Evolutionary conservation across 2,329 filamentous ascomycete genomes (phyloP).

Genomic region (Mycogone perniciosa): DNA sequence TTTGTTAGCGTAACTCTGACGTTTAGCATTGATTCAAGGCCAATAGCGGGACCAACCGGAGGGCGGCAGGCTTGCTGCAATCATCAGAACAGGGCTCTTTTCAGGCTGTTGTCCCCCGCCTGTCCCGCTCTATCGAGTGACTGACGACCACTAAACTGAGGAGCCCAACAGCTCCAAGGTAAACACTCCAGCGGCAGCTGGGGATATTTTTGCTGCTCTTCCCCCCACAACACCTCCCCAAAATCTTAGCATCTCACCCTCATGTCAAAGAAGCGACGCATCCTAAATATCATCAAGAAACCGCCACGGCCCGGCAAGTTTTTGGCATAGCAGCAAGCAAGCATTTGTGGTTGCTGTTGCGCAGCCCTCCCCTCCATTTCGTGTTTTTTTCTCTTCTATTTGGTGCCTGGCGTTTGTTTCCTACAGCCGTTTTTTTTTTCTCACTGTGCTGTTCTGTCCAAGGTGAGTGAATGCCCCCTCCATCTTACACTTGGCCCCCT

Average conservation of each 20-base stretch:
- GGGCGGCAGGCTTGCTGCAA: background rate
- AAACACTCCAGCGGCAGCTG: slow-evolving; percentile 5
- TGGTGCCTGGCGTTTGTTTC: slow-evolving; percentile 25
- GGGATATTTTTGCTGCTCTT: background rate
- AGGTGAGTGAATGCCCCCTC: background rate
- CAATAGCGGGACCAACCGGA: background rate
- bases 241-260: background rate
- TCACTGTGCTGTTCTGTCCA: slow-evolving; percentile 7
- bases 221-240: slow-evolving; percentile 1
- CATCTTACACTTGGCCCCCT: slow-evolving; percentile 4
- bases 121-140: too few species aligned
- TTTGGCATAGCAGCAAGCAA: background rate
- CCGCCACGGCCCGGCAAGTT: slow-evolving; percentile 1
- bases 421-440: slow-evolving; percentile 5
- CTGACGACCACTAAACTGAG: too few species aligned
- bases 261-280: slow-evolving; percentile 10
- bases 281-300: slow-evolving; percentile 1
- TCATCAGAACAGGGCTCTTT: too few species aligned
- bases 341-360: background rate
- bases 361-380: background rate
- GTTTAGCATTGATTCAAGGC: too few species aligned
- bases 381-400: background rate
- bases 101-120: background rate
- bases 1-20: too few species aligned
- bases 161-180: background rate